A percentile compares a stretch with the other conserved stretches of the same genome.
Evolutionary conservation across 306 rosid species (phyloP).

Genomic region (Fragaria ananassa): DNA sequence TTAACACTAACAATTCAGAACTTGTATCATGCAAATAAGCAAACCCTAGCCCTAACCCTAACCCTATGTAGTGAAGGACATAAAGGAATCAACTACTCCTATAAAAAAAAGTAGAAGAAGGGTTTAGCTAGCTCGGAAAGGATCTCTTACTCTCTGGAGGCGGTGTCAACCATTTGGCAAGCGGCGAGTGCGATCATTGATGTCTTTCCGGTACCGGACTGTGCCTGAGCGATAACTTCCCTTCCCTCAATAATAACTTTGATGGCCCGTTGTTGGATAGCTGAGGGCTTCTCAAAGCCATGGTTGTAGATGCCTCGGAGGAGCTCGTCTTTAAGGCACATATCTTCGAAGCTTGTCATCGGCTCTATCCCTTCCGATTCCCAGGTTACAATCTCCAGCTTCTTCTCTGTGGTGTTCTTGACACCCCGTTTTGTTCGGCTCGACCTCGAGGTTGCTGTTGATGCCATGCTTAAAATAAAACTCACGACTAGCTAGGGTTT

Average conservation of each 20-base stretch:
- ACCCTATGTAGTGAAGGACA: too few relatives aligned
- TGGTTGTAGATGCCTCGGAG: slow-evolving; percentile 83
- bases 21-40: too few relatives aligned
- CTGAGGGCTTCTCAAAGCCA: slow-evolving; percentile 96
- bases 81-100: too few relatives aligned
- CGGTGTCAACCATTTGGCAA: slow-evolving; percentile 79
- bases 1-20: too few relatives aligned
- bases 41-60: too few relatives aligned
- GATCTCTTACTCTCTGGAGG: slow-evolving; percentile 61
- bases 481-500: too few relatives aligned
- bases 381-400: slow-evolving; percentile 66
- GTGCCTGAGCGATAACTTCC: slow-evolving; percentile 96
- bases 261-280: slow-evolving; percentile 90
- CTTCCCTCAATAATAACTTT: slow-evolving; percentile 82
- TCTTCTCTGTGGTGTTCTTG: slow-evolving; percentile 8
- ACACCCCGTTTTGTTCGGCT: too few relatives aligned
- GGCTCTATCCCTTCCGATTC: slow-evolving; percentile 65
- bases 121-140: too few relatives aligned
- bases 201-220: slow-evolving; percentile 93
- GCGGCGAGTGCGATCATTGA: slow-evolving; percentile 94
- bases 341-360: slow-evolving; percentile 69
- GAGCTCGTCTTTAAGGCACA: slow-evolving; percentile 84
- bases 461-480: too few relatives aligned
- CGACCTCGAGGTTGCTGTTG: too few relatives aligned
- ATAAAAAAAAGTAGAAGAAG: neutral